Evolutionary conservation across 345 rosid species (phyloP), one percentile per base, ranked within the genome.

Genomic region (Erucastrum elatum): DNA sequence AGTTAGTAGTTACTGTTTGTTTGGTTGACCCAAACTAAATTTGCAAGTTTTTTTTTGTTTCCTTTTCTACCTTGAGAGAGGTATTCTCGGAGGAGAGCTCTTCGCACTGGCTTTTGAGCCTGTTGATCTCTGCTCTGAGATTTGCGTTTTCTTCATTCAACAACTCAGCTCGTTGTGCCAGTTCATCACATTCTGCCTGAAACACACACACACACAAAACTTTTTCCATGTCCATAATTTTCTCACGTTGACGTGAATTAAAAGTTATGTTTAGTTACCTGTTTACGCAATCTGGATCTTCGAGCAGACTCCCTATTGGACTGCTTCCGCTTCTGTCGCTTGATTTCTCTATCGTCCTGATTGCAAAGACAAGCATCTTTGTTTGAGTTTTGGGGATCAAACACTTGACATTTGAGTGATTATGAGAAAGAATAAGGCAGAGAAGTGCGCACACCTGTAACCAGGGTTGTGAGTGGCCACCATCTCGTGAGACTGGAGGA

Each of bases 261-360:
- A 21, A 65, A 27, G 33, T 34, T n/a, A 17, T 74, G 39, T 81
- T 75, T 13, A 44, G 53, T 87, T 41, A 95, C 99, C 99, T 93
- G 99, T 79, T 95, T 95, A 68, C 98, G 97, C 89, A 95, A 83
- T 77, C 99, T 87, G 56, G 99, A 95, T 46, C 97, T 87, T 21
- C 98, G 89, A 70, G 99, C 99, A 68, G 99, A 95, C 87, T 95
- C 99, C 84, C 99, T 86, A 82, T 95, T 95, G 66, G 99, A 95
- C 82, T 95, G 99, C 86, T 95, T 95, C 82, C 99, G 84, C 83
- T 89, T 90, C 82, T 93, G 99, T 73, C 96, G 85, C 87, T 95
- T 95, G 60, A 95, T 72, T 81, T 95, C 99, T 79, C 98, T 86
- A 75, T 94, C 98, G 76, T 94, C 98, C 98, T 94, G 77, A 39